Conservation (phyloP, 2,329 filamentous ascomycete species). For the Colletotrichum falcatum region DNA sequence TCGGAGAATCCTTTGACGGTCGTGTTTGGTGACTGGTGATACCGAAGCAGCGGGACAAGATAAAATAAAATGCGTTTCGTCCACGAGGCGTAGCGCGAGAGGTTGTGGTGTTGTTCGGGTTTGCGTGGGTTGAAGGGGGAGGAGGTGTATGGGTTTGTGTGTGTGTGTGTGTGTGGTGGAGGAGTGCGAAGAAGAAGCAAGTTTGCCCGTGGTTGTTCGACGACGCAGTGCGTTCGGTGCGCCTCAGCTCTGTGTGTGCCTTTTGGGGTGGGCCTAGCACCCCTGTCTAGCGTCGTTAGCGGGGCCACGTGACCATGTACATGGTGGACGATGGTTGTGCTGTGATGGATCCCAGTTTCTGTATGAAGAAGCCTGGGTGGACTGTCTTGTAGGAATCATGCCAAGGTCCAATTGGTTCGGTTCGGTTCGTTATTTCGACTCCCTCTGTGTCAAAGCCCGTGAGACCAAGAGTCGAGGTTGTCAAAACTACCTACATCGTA, state of each 20-base stretch:
- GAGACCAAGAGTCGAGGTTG: background rate
- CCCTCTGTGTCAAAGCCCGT: too few relatives aligned
- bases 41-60: slow-evolving; percentile 36
- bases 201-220: slow-evolving; percentile 35
- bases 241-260: slow-evolving; percentile 36
- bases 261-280: slow-evolving; percentile 26
- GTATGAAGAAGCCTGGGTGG: too few relatives aligned
- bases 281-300: slow-evolving; percentile 24
- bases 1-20: slow-evolving; percentile 17
- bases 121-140: slow-evolving; percentile 1
- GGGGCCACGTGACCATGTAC: slow-evolving; percentile 29
- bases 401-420: too few relatives aligned
- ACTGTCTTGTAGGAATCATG: too few relatives aligned
- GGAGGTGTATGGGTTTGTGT: slow-evolving; percentile 16
- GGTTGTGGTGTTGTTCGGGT: slow-evolving; percentile 24
- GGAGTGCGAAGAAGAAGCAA: slow-evolving; percentile 33
- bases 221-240: slow-evolving; percentile 26
- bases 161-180: slow-evolving; percentile 25
- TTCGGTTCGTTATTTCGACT: background rate
- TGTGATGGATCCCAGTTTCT: too few relatives aligned
- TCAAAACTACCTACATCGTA: background rate
- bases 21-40: slow-evolving; percentile 31
- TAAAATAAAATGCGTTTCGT: slow-evolving; percentile 35
- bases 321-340: background rate
- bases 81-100: slow-evolving; percentile 36